Evolutionary conservation across 2,329 filamentous ascomycete genomes (phyloP).

Genomic region (Ciborinia camelliae): DNA sequence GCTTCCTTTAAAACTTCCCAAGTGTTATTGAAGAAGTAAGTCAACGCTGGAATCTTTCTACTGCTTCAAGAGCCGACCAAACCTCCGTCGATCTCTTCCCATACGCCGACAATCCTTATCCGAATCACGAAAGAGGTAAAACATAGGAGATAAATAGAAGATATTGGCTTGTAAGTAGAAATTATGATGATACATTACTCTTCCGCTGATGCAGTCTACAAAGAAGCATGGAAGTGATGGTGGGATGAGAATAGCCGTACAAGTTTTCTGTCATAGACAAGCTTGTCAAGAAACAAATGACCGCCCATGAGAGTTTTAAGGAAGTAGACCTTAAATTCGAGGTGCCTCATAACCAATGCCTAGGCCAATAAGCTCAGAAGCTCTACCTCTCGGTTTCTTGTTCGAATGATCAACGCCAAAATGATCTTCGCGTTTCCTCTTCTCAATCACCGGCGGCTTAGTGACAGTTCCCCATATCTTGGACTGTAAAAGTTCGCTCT

Average conservation of each 20-base stretch:
- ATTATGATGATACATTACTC: background rate
- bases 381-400: conserved; percentile 51
- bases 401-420: conserved; percentile 25
- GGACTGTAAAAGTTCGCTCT: conserved; percentile 49
- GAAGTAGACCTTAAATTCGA: conserved; percentile 12
- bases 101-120: background rate
- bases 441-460: conserved; percentile 49
- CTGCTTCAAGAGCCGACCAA: background rate
- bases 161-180: background rate
- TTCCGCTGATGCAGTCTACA: background rate
- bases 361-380: conserved; percentile 49
- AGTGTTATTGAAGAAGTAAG: too few relatives aligned
- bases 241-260: background rate
- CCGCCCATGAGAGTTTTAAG: background rate
- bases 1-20: too few relatives aligned
- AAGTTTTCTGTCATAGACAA: background rate
- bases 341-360: conserved; percentile 46
- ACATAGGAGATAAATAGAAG: background rate
- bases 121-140: background rate
- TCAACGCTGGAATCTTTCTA: background rate
- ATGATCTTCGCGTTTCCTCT: conserved; percentile 33
- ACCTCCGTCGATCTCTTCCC: background rate
- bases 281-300: background rate
- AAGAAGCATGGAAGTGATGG: background rate
- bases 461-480: conserved; percentile 59